phyloP scores from a whole-genome alignment of 805 yeast genomes.

The Yarrowia sp. region DNA sequence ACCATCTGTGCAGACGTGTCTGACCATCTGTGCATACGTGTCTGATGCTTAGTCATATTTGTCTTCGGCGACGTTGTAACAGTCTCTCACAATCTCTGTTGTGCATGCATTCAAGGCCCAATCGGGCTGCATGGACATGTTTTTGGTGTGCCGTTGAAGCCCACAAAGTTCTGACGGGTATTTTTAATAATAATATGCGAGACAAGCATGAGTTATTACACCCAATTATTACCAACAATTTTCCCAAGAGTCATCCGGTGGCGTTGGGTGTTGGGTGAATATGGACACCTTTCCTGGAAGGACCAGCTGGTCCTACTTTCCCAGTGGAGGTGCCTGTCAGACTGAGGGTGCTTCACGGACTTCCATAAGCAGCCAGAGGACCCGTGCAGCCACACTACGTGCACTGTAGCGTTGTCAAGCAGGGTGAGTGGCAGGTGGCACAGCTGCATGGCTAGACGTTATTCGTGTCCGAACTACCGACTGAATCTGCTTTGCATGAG shows the following conservation, averaged over 20 bases:
- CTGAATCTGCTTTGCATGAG: background rate
- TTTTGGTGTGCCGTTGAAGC: background rate
- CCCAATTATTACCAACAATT: background rate
- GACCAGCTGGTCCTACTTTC: background rate
- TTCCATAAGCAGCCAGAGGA: background rate
- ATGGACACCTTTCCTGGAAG: background rate
- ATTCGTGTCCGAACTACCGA: background rate
- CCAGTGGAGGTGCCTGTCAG: background rate
- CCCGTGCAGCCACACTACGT: conserved; percentile 1
- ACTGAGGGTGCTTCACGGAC: background rate
- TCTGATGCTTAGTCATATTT: background rate
- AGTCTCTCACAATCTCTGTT: background rate
- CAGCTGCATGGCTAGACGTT: conserved; percentile 5
- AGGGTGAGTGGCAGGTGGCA: background rate
- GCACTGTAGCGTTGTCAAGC: conserved; percentile 7
- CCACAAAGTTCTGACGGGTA: background rate
- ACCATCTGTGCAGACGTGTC: background rate
- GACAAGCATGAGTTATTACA: background rate
- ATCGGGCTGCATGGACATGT: background rate
- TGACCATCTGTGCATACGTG: background rate
- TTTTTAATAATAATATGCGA: background rate
- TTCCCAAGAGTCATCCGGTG: background rate
- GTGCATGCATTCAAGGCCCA: conserved; percentile 3
- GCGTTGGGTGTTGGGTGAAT: background rate
- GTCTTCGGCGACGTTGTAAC: background rate